Base-by-base conservation (phyloP, 1,284 basidiomycete species). In the Trametes pubescens region DNA sequence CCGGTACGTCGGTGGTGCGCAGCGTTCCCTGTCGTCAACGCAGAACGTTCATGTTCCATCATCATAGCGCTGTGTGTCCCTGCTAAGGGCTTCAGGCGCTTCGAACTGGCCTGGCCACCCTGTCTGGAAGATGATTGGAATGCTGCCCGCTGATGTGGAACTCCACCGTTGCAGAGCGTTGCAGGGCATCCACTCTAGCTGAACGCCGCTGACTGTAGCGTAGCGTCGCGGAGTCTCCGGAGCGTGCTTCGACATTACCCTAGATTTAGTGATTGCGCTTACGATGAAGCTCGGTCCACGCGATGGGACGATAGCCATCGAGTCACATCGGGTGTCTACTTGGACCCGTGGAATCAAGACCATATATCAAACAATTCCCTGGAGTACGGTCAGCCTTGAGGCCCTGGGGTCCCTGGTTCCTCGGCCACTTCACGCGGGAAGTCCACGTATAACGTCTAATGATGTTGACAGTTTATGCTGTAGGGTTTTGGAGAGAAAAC, bases 221-320 rank as follows among this genome's bases (percentile, higher is more conserved):
- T 5, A n/a, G 11, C 34, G 22, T 16, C 51, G 51, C 51, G 51
- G 51, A 52, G 51, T 38, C 16, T 43, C 26, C 48, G 24, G 44
- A 47, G 10, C 10, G 22, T 22, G 13, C 18, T 29, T 22, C 51
- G 35, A 18, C 18, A 9, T 16, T n/a, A 16, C 40, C 18, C 18
- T 16, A n/a, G 40, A 43, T 13, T 16, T 18, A 16, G 40, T 16
- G 40, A 43, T 43, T 18, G 40, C 40, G 40, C 40, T n/a, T 43
- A n/a, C 18, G 40, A n/a, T 43, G 40, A 8, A 13, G 40, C 18
- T 16, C 40, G 18, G 18, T 16, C 6, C 40, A 43, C 8, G 16
- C 14, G 18, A n/a, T 16, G 18, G 18, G 40, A 16, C 40, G 6
- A n/a, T 18, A n/a, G n/a, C n/a, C n/a, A n/a, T n/a, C 29, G 29